phyloP scores from a whole-genome alignment of 148 eudicot species.

The Persicaria maculosa region DNA sequence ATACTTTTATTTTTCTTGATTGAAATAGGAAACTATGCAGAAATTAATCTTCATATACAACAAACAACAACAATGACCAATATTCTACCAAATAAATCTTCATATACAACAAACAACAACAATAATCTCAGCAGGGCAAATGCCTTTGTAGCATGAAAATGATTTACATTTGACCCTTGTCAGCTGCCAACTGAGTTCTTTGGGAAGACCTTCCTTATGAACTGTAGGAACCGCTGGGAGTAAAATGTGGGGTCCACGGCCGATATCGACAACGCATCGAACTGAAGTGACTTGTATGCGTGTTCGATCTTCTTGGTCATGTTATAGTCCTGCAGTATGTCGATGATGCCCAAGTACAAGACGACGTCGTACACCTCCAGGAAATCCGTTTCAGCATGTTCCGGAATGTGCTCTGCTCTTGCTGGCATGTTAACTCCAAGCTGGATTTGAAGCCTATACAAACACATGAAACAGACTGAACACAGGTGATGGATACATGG shows the following conservation, averaged over 20 bases:
- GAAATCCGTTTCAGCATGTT: conserved; percentile 20
- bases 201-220: conserved; percentile 81
- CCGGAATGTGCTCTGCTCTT: conserved; percentile 70
- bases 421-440: conserved; percentile 99
- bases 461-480: not conserved
- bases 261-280: conserved; percentile 84
- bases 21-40: too few relatives aligned
- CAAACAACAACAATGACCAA: not conserved
- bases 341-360: conserved; percentile 84
- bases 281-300: conserved; percentile 82
- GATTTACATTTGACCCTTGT: conserved; percentile 5
- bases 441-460: conserved; percentile 78
- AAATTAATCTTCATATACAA: not conserved
- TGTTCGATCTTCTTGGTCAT: conserved; percentile 81
- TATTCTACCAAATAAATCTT: too few relatives aligned
- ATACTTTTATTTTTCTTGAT: too few relatives aligned
- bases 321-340: conserved; percentile 91
- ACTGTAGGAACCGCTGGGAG: conserved; percentile 70
- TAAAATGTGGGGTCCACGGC: conserved; percentile 89
- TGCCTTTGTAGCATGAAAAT: not conserved
- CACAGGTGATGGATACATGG: too few relatives aligned
- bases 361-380: conserved; percentile 86
- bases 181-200: conserved; percentile 32
- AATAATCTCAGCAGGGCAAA: not conserved
- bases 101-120: conserved; percentile 6